Base-by-base conservation (phyloP, 1,284 basidiomycete species). In the Sanghuangporus baumii region DNA sequence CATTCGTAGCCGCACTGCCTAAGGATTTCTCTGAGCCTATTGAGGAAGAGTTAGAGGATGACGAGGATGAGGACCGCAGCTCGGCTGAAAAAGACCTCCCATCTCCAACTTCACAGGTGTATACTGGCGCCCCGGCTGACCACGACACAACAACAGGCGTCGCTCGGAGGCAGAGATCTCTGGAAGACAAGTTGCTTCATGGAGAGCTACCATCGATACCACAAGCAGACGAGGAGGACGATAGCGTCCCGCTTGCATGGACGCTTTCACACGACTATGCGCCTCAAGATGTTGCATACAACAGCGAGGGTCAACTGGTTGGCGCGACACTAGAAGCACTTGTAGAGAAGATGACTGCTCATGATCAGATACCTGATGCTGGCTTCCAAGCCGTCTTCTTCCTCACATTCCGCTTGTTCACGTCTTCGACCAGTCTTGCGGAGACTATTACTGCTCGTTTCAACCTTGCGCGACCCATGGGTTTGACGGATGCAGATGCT, bases 331-430 rank as follows among this genome's bases (percentile, higher is more conserved):
- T 99, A 61, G 81, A 83, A 14, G 95, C 90, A 1, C 79, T 99
- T 48, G 88, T 98, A 8, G 95, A 96, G 75, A 94, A 93, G 76
- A 91, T 99, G 88, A 96, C 96, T n/a, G 93, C 95, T 2, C 93
- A 96, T 71, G 93, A 95, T 70, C 88, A 88, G 55, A 84, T 93
- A 56, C 91, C 93, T 37, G 95, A 98, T 69, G 80, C 88, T 16
- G 85, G 86, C 0, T 95, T 98, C 71, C 83, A 88, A 26, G 85
- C 88, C 1, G 89, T 96, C 16, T 98, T 99, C 79, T 96, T 96
- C 81, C 79, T 96, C 71, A 97, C 95, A 0, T 99, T 99, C 81
- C 86, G 96, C n/a, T 76, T 98, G 66, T 98, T 98, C 75, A 87
- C 91, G 0, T 86, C 88, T 0, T 91, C 96, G 0, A 63, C 75